phyloP scores from a whole-genome alignment of 1,284 basidiomycete species.

The Sutorius eximius region DNA sequence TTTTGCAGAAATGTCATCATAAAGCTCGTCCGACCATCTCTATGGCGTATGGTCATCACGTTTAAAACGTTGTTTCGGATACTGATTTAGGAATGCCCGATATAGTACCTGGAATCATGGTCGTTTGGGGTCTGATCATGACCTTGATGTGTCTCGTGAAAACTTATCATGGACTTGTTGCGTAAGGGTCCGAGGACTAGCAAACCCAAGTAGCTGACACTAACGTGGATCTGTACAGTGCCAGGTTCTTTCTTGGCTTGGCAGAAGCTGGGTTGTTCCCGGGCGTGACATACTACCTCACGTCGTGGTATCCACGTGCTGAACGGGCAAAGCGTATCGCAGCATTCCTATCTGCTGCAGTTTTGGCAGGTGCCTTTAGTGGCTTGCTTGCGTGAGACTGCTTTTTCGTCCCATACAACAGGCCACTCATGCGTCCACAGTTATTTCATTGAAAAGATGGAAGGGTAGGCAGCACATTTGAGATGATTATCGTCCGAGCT shows the following conservation, averaged over 20 bases:
- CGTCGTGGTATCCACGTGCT: constrained; percentile 21
- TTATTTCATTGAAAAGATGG: constrained; percentile 18
- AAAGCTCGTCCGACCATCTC: constrained; percentile 46
- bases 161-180: constrained; percentile 31
- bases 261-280: constrained; percentile 20
- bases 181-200: constrained; percentile 14
- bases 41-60: constrained; percentile 39
- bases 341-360: constrained; percentile 12
- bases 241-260: constrained; percentile 38
- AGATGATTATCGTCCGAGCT: background rate
- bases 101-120: constrained; percentile 48
- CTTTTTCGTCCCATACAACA: background rate
- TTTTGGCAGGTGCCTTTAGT: constrained; percentile 16
- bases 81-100: background rate
- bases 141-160: constrained; percentile 39
- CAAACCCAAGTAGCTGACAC: constrained; percentile 3
- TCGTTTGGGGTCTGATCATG: constrained; percentile 47
- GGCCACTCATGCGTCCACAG: constrained; percentile 10
- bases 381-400: constrained; percentile 20
- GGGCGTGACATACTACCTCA: constrained; percentile 19
- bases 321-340: constrained; percentile 16
- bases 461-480: constrained; percentile 9
- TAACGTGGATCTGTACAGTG: constrained; percentile 28
- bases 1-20: constrained; percentile 41
- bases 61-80: background rate